These are phyloP conservation scores for Heracleum sosnowskyi DNA, from an alignment of 129 eudicot genomes.

Conservation along the genomic window DNA sequence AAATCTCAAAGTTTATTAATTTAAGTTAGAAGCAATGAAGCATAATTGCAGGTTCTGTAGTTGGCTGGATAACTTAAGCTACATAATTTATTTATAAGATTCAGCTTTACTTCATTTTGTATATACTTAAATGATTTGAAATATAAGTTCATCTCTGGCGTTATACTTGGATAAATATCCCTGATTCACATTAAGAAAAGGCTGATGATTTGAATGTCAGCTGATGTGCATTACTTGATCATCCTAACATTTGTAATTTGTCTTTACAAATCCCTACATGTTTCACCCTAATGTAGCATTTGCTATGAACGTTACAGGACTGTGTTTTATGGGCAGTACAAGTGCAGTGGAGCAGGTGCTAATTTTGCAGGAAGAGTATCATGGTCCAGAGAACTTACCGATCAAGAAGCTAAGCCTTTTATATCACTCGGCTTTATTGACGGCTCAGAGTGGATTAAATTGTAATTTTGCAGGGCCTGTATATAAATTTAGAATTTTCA, in stretches of 20 bases:
- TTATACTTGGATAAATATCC: not conserved
- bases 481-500: not conserved
- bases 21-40: not conserved
- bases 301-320: slow-evolving; percentile 40
- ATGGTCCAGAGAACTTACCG: slow-evolving; percentile 91
- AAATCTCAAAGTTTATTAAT: not conserved
- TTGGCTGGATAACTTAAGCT: too few relatives aligned
- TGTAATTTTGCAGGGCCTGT: not conserved
- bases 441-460: slow-evolving; percentile 84
- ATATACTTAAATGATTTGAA: not conserved
- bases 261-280: too few relatives aligned
- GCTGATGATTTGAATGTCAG: too few relatives aligned
- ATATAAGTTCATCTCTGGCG: too few relatives aligned
- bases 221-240: too few relatives aligned
- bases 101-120: not conserved
- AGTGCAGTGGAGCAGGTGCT: slow-evolving; percentile 92
- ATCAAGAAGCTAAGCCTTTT: slow-evolving; percentile 96
- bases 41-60: not conserved
- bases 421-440: slow-evolving; percentile 87
- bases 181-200: not conserved
- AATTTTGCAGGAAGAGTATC: slow-evolving; percentile 92
- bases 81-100: too few relatives aligned
- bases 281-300: too few relatives aligned
- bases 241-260: too few relatives aligned
- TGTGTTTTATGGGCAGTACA: slow-evolving; percentile 94